phyloP scores from a whole-genome alignment of 495 filamentous ascomycete genomes.

The Lepidopterella palustris region DNA sequence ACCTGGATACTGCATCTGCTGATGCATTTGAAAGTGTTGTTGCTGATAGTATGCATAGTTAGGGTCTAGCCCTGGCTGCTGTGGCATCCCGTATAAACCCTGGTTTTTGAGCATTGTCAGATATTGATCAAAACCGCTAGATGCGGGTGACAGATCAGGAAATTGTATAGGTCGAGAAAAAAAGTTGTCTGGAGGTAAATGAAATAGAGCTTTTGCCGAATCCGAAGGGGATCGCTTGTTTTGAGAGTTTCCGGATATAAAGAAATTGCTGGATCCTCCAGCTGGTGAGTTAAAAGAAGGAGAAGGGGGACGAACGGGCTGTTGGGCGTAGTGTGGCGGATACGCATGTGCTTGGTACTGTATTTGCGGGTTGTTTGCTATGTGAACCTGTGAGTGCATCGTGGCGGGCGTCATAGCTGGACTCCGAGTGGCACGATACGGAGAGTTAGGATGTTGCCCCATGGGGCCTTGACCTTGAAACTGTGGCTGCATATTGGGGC shows the following conservation, averaged over 20 bases:
- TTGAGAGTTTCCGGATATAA: neutral
- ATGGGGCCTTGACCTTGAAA: conserved; percentile 56
- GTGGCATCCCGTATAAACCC: conserved; percentile 42
- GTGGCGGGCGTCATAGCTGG: conserved; percentile 59
- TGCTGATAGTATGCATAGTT: conserved; percentile 38
- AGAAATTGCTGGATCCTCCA: conserved; percentile 2
- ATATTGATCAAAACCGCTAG: conserved; percentile 64
- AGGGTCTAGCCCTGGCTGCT: conserved; percentile 26
- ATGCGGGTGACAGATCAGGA: conserved; percentile 61
- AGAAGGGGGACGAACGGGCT: conserved; percentile 62
- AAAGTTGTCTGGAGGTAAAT: conserved; percentile 30
- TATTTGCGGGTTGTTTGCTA: conserved; percentile 25
- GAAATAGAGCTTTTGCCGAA: conserved; percentile 10
- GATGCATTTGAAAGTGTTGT: conserved; percentile 43
- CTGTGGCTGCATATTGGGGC: conserved; percentile 54
- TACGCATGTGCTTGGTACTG: conserved; percentile 48
- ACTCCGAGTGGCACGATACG: conserved; percentile 59
- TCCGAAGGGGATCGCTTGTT: neutral
- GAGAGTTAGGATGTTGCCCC: conserved; percentile 57
- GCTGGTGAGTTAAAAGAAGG: conserved; percentile 27
- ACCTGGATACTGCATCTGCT: conserved; percentile 32
- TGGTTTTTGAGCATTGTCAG: conserved; percentile 58
- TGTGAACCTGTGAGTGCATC: conserved; percentile 44
- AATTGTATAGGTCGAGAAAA: conserved; percentile 36
- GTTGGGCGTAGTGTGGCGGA: conserved; percentile 54